Evolutionary conservation across 441 rosid genomes (phyloP), one percentile per base, ranked within the genome.

Genomic region (Theobroma grandiflorum): DNA sequence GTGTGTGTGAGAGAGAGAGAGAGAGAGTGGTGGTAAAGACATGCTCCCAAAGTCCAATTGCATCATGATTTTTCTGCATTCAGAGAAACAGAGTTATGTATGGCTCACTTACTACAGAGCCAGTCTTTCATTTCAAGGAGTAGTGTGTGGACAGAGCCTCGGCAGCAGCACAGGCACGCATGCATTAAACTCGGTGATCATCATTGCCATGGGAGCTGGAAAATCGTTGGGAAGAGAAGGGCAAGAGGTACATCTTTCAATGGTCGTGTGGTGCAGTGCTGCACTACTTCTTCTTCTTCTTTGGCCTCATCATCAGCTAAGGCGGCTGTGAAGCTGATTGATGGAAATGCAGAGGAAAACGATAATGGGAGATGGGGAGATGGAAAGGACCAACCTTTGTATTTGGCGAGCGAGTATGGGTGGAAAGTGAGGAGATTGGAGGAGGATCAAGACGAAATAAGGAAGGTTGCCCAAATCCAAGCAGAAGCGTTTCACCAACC

Each of bases 401-500:
- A 84, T 66, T 45, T 92, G 87, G 90, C 81, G 40, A 84, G 81
- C 76, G 91, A 89, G 15, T 79, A 85, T 71, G 98, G 96, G 4
- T 95, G 99, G 98, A 84, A 79, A 9, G 96, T 89, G 38, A 86
- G 97, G 85, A 86, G 90, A 61, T 62, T 96, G 89, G 86, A 65
- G 45, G 87, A 86, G 64, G 84, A 88, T 78, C 87, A 74, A 12
- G 71, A 52, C 9, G 97, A 93, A 81, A 88, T 90, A 65, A 86
- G 85, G 82, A 86, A 87, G 79, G 98, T 89, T 47, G 89, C 93
- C 84, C 83, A 75, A 2, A 84, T 94, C 79, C 99, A 96, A 67
- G 97, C 98, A 4, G 91, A 94, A 72, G 98, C 99, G 59, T 96
- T 96, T 75, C 97, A 93, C 63, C 81, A 80, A 20, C 97, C 97